These are phyloP conservation scores for Blumeria hordei DNA, from an alignment of 2,329 filamentous ascomycete species.

Conservation along the genomic window DNA sequence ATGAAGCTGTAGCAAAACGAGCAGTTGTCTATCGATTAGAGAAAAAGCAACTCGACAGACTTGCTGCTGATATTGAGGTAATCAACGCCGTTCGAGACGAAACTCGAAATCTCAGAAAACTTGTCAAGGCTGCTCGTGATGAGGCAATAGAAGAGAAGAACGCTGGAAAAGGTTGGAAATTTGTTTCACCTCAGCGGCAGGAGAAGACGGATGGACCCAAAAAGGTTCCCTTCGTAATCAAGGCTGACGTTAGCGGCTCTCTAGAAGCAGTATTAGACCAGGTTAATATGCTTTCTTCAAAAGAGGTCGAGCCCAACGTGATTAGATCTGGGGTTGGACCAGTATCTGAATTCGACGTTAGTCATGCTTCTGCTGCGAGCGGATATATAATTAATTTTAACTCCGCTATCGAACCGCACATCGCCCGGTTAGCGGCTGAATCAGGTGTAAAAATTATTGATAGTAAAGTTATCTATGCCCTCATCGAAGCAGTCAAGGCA, in stretches of 20 bases:
- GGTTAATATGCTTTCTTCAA: conserved; percentile 56
- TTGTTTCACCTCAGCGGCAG: conserved; percentile 11
- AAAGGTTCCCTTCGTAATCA: conserved; percentile 61
- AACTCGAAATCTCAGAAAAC: conserved; percentile 34
- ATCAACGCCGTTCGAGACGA: conserved; percentile 42
- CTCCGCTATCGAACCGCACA: conserved; percentile 37
- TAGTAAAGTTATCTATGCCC: conserved; percentile 66
- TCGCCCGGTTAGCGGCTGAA: conserved; percentile 43
- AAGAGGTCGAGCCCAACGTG: conserved; percentile 56
- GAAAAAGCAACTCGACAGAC: conserved; percentile 39
- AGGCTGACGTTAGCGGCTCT: conserved; percentile 81
- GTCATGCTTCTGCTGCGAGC: conserved; percentile 56
- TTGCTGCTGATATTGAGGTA: conserved; percentile 46
- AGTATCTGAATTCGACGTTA: conserved; percentile 66
- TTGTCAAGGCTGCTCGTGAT: conserved; percentile 29
- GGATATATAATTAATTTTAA: conserved; percentile 78
- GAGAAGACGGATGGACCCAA: conserved; percentile 20
- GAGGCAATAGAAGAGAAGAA: conserved; percentile 17
- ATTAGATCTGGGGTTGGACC: conserved; percentile 56
- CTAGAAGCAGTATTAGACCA: conserved; percentile 71
- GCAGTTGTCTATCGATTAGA: conserved; percentile 58
- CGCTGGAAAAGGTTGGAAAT: conserved; percentile 5
- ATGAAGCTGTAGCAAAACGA: conserved; percentile 53
- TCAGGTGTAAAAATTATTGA: conserved; percentile 57
- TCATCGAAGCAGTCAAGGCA: conserved; percentile 47